Percentiles rank a stretch among this genome's conserved stretches.
These are phyloP conservation scores for Pythium phragmitis DNA, from an alignment of 352 stramenopile species.

Conservation along the genomic window DNA sequence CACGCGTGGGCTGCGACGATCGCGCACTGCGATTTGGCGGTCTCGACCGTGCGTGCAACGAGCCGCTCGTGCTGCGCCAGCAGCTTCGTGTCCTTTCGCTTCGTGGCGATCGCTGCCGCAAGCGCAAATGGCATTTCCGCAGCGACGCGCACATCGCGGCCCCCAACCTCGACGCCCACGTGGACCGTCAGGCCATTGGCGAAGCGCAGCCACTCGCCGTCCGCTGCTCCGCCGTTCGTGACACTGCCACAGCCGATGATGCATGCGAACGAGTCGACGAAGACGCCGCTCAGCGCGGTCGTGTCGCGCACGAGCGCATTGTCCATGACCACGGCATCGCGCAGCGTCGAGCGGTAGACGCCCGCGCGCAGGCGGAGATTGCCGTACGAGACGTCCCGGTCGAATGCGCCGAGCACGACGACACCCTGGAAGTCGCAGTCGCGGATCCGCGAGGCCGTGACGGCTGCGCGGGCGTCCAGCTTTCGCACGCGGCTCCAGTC, in stretches of 20 bases:
- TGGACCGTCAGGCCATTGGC: constrained; percentile 66
- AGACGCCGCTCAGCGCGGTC: constrained; percentile 43
- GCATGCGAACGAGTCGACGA: constrained; percentile 47
- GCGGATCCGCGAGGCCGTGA: constrained; percentile 48
- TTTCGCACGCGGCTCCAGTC: constrained; percentile 62
- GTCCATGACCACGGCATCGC: constrained; percentile 62
- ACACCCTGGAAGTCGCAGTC: constrained; percentile 66
- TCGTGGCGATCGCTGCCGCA: constrained; percentile 39
- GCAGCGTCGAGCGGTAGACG: constrained; percentile 67
- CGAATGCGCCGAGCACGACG: constrained; percentile 62
- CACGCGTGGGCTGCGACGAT: constrained; percentile 53
- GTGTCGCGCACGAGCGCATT: constrained; percentile 77
- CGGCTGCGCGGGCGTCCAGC: constrained; percentile 16
- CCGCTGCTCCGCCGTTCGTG: constrained; percentile 25
- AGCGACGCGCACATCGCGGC: constrained; percentile 64
- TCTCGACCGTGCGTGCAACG: constrained; percentile 54
- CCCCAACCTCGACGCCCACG: constrained; percentile 82
- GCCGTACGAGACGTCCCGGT: constrained; percentile 41
- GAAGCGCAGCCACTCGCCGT: constrained; percentile 22
- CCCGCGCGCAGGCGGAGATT: constrained; percentile 42
- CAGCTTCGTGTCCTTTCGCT: constrained; percentile 39
- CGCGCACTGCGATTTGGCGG: constrained; percentile 40
- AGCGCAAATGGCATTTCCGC: constrained; percentile 73
- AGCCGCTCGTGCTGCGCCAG: constrained; percentile 45
- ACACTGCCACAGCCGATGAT: constrained; percentile 74